Conservation (phyloP, 768 basidiomycete species). For the Collybiopsis luxurians region DNA sequence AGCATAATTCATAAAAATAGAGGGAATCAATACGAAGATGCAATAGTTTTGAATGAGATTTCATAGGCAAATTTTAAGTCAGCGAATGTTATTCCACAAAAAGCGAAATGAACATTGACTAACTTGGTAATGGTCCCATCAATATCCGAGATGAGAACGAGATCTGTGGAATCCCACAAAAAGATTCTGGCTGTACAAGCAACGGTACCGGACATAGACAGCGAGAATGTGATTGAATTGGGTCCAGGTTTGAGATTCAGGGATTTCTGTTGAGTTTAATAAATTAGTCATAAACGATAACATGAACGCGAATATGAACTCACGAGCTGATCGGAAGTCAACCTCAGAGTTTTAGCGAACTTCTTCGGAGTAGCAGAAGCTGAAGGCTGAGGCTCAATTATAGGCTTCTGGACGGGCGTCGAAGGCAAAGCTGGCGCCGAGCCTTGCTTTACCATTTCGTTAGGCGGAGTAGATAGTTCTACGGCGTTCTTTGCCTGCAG, state of each 20-base stretch:
- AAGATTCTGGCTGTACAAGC: constrained; percentile 93
- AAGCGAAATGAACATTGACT: constrained; percentile 16
- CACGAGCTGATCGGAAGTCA: constrained; percentile 94
- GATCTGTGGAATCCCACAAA: constrained; percentile 90
- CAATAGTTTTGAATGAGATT: background rate
- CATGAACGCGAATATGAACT: constrained; percentile 19
- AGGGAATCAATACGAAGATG: background rate
- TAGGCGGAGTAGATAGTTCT: background rate
- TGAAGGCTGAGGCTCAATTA: constrained; percentile 13
- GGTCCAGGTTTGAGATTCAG: constrained; percentile 82
- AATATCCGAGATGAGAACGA: constrained; percentile 93
- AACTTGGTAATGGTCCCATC: constrained; percentile 99
- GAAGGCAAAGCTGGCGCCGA: constrained; percentile 47
- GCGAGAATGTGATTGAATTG: constrained; percentile 91
- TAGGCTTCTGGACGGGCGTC: constrained; percentile 39
- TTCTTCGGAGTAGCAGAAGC: constrained; percentile 34
- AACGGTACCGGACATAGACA: constrained; percentile 76
- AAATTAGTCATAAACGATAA: background rate
- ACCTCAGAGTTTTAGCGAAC: constrained; percentile 87
- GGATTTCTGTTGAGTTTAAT: constrained; percentile 56
- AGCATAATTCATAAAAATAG: background rate
- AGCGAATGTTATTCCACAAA: too few relatives aligned
- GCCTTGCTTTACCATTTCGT: background rate
- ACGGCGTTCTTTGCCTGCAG: background rate
- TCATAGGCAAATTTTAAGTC: background rate